Conservation (phyloP, 345 rosid genomes). For the Acer saccharum region DNA sequence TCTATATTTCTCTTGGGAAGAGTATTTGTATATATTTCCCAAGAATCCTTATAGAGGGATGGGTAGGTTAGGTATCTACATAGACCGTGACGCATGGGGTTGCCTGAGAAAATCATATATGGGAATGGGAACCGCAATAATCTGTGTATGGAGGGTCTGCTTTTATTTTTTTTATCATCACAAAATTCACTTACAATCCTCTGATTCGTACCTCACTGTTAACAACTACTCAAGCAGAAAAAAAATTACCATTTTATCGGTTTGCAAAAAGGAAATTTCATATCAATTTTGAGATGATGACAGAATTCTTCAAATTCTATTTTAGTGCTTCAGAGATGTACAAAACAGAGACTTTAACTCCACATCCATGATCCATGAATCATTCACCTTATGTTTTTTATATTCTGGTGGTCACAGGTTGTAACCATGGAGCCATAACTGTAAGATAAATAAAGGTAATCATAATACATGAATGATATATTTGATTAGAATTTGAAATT, state of each 20-base stretch:
- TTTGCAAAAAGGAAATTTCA: neutral
- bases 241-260: neutral
- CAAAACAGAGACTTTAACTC: neutral
- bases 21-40: slow-evolving; percentile 20
- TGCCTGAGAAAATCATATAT: slow-evolving; percentile 19
- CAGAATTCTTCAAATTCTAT: neutral
- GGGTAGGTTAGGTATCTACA: slow-evolving; percentile 16
- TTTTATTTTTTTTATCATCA: neutral
- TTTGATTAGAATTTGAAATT: neutral
- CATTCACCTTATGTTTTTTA: neutral
- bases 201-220: neutral
- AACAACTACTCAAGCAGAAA: neutral
- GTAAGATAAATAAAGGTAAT: neutral
- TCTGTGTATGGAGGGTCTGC: neutral
- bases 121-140: slow-evolving; percentile 1
- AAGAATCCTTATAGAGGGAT: slow-evolving; percentile 18
- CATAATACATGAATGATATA: neutral
- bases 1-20: slow-evolving; percentile 19
- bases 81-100: slow-evolving; percentile 4
- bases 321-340: neutral
- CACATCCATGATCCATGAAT: neutral
- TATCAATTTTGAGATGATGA: neutral
- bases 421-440: neutral
- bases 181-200: neutral
- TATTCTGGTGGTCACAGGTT: neutral